These are phyloP conservation scores for Pholiota molesta DNA, from an alignment of 768 basidiomycete species.

Conservation along the genomic window DNA sequence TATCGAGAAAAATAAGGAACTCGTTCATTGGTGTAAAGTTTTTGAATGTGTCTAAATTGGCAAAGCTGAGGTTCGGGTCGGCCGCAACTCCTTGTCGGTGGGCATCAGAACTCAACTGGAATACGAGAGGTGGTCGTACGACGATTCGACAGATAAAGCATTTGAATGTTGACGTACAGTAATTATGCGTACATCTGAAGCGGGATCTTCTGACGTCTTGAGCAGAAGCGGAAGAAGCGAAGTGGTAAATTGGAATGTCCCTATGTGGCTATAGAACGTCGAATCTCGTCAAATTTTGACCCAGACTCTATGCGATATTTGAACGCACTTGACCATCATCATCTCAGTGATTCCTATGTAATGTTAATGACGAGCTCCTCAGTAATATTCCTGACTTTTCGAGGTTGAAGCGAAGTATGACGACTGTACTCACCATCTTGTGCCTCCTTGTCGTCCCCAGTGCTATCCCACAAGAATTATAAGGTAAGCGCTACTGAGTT, in stretches of 20 bases:
- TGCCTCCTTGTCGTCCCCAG: neutral
- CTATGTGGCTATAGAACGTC: neutral
- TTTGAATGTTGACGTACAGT: neutral
- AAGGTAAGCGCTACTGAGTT: neutral
- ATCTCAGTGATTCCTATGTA: neutral
- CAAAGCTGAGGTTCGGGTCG: constrained; percentile 28
- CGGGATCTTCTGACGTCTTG: constrained; percentile 2
- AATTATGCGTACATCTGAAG: constrained; percentile 3
- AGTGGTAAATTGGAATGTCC: constrained; percentile 1
- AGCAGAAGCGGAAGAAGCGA: constrained; percentile 1
- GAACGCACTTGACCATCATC: constrained; percentile 5
- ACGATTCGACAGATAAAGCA: neutral
- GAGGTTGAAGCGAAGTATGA: too few species aligned
- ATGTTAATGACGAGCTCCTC: neutral
- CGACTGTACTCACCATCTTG: neutral
- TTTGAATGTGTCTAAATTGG: constrained; percentile 31
- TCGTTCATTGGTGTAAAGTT: constrained; percentile 23
- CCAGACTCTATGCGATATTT: neutral
- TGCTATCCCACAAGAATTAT: neutral
- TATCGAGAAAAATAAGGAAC: constrained; percentile 26
- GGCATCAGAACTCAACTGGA: constrained; percentile 16
- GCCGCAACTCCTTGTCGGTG: constrained; percentile 23
- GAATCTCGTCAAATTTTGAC: neutral
- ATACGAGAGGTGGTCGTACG: neutral
- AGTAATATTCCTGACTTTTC: too few species aligned